Evolutionary conservation across 1,139 yeast species (phyloP), one percentile per base, ranked within the genome.

Genomic region (Hyphopichia wangnamkhiaoensis): DNA sequence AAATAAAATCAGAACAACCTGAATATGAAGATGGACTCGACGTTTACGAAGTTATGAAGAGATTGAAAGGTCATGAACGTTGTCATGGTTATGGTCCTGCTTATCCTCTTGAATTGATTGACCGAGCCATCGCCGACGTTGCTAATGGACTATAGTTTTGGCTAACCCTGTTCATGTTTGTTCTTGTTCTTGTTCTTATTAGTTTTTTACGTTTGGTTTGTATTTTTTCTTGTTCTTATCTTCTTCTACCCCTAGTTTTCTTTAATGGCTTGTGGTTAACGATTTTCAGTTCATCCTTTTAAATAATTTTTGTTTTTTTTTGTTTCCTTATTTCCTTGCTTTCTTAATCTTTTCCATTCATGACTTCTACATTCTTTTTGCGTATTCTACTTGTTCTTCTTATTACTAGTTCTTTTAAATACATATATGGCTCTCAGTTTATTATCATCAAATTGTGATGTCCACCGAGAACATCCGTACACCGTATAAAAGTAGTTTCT

Each of bases 81-180:
- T 88, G 96, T 53, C 94, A 87, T 56, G 94, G 93, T 1, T 76
- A 68, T 52, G 96, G 96, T 0, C 93, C 95, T 2, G 95, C 94
- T 0, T 88, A 84, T 54, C 71, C 80, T 1, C 57, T 82, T 38
- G 58, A 55, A 1, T 37, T 69, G 37, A 76, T 84, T 16, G 78
- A 82, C 45, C 48, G 60, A 33, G 63, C 58, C 13, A 53, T 66
- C 28, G 35, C 39, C 3, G 49, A 48, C 18, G 30, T 33, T 12
- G 35, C 35, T 3, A 25, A 26, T 25, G 35, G 24, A 10, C 10
- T 16, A 5, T 33, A 25, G 25, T 4, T 12, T 14, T 10, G 7
- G 7, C n/a, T 6, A 6, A 5, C 31, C 16, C 31, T 9, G 8
- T 28, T 28, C 18, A 5, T 13, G 19, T 7, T 28, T 6, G 7